Percentiles rank a stretch among this genome's conserved stretches.
Conservation (phyloP, 1,139 yeast species). For the Scheffersomyces stambukii region DNA sequence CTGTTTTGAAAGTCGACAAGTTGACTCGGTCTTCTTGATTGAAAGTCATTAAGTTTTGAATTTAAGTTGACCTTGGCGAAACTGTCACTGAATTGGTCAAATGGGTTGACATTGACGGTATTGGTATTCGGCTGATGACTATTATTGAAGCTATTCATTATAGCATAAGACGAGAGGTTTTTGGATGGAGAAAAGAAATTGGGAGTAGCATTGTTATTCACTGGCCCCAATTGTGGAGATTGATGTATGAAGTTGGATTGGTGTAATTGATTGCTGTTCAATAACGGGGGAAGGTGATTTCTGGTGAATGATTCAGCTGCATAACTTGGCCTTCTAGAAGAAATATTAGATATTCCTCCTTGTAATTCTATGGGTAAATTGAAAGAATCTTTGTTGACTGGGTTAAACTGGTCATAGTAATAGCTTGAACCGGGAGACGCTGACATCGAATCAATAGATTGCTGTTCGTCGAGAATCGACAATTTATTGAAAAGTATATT, state of each 20-base stretch:
- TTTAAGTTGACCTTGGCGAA: slow-evolving; percentile 33
- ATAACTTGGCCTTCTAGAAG: slow-evolving; percentile 60
- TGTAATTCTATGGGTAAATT: slow-evolving; percentile 56
- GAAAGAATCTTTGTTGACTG: slow-evolving; percentile 24
- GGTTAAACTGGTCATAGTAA: slow-evolving; percentile 4
- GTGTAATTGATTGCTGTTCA: too few relatives aligned
- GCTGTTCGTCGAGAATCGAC: slow-evolving; percentile 20
- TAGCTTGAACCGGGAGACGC: too few relatives aligned
- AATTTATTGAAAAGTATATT: slow-evolving; percentile 26
- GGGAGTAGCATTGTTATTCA: slow-evolving; percentile 7
- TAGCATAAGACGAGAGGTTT: slow-evolving; percentile 17
- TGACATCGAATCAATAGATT: too few relatives aligned
- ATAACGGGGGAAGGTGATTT: slow-evolving; percentile 17
- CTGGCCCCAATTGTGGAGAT: slow-evolving; percentile 7
- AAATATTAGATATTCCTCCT: slow-evolving; percentile 60
- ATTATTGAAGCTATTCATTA: slow-evolving; percentile 18
- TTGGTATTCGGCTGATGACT: slow-evolving; percentile 6
- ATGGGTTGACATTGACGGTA: slow-evolving; percentile 10
- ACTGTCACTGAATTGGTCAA: slow-evolving; percentile 32
- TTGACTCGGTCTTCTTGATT: slow-evolving; percentile 44
- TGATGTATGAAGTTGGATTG: slow-evolving; percentile 5
- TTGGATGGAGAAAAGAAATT: slow-evolving; percentile 6
- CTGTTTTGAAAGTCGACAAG: slow-evolving; percentile 38
- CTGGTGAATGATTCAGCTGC: slow-evolving; percentile 59
- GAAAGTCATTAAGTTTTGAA: slow-evolving; percentile 37